Conservation (phyloP, 495 filamentous ascomycete genomes). For the Rhypophila decipiens region DNA sequence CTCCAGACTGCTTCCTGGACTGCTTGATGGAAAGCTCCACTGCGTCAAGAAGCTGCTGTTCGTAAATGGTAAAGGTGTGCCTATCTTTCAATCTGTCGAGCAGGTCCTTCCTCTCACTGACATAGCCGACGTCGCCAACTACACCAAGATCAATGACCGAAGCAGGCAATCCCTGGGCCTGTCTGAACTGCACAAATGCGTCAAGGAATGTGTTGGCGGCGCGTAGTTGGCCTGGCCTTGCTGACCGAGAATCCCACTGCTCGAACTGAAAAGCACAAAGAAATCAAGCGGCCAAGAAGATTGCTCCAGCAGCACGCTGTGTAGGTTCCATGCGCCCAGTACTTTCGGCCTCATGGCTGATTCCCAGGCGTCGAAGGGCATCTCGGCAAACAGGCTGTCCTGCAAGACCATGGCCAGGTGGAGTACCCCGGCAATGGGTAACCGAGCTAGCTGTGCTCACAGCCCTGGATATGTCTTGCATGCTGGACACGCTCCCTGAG, state of each 20-base stretch:
- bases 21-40: neutral
- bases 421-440: slow-evolving; percentile 35
- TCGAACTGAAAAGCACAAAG: slow-evolving; percentile 41
- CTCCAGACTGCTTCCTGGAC: neutral
- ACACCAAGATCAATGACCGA: slow-evolving; percentile 18
- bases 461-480: slow-evolving; percentile 16
- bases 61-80: slow-evolving; percentile 13
- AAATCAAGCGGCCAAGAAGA: slow-evolving; percentile 40
- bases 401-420: slow-evolving; percentile 41
- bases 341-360: slow-evolving; percentile 39
- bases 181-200: slow-evolving; percentile 23
- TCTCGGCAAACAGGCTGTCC: slow-evolving; percentile 28
- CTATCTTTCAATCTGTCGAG: slow-evolving; percentile 2
- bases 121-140: slow-evolving; percentile 19
- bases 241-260: slow-evolving; percentile 40
- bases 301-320: slow-evolving; percentile 12
- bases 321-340: slow-evolving; percentile 29
- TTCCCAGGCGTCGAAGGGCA: slow-evolving; percentile 22
- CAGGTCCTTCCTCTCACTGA: slow-evolving; percentile 9
- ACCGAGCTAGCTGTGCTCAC: slow-evolving; percentile 11
- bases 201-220: slow-evolving; percentile 52
- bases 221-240: slow-evolving; percentile 50
- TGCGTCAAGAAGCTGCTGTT: slow-evolving; percentile 19
- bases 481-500: slow-evolving; percentile 24
- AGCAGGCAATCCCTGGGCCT: slow-evolving; percentile 11